Conservation (phyloP, 1,284 basidiomycete genomes). For the Irpex lacteus region DNA sequence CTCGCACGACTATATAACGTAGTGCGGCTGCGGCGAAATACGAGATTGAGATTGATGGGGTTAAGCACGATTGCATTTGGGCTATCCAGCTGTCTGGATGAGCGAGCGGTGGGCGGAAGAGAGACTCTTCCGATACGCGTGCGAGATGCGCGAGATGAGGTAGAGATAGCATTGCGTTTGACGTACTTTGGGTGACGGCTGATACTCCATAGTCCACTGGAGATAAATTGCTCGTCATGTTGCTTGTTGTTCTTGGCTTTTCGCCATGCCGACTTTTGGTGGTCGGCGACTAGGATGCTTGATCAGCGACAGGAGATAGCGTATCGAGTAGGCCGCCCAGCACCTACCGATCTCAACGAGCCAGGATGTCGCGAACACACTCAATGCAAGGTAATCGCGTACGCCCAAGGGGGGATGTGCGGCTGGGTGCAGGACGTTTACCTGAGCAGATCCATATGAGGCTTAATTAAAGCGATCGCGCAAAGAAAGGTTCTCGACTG, state of each 20-base stretch:
- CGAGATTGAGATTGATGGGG: background rate
- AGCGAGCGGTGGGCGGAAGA: background rate
- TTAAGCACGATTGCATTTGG: background rate
- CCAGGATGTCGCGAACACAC: slow-evolving; percentile 59
- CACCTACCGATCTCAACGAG: slow-evolving; percentile 49
- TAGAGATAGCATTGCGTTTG: slow-evolving; percentile 2
- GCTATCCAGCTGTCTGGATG: background rate
- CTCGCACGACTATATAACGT: background rate
- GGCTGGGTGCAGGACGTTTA: slow-evolving; percentile 58
- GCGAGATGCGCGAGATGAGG: background rate
- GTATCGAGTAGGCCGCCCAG: background rate
- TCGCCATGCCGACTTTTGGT: slow-evolving; percentile 71
- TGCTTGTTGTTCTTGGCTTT: slow-evolving; percentile 59
- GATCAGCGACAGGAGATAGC: background rate
- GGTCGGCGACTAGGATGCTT: slow-evolving; percentile 47
- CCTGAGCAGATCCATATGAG: slow-evolving; percentile 26
- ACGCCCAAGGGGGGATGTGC: slow-evolving; percentile 56
- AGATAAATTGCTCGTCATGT: slow-evolving; percentile 77
- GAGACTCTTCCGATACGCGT: background rate
- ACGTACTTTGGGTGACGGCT: slow-evolving; percentile 77
- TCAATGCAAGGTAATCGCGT: slow-evolving; percentile 58
- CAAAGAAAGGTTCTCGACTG: slow-evolving; percentile 10
- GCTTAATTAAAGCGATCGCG: background rate
- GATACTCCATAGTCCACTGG: slow-evolving; percentile 66
- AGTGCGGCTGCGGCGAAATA: background rate